Evolutionary conservation across 345 rosid species (phyloP).

Genomic region (Litchi chinensis): DNA sequence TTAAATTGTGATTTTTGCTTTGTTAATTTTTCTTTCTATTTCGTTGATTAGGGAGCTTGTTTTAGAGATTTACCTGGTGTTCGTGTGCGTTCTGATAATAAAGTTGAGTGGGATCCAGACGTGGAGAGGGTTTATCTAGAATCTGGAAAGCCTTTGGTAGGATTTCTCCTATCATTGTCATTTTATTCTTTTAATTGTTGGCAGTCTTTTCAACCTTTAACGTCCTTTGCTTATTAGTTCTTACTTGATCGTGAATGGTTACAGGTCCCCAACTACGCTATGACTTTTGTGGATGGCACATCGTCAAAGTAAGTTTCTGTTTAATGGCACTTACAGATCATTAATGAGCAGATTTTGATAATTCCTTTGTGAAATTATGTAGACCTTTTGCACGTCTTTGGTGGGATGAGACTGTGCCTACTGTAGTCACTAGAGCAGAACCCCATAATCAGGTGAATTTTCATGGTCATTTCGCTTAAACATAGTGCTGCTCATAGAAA

Average conservation of each 20-base stretch:
- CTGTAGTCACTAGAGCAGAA: conserved; percentile 75
- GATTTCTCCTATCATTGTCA: neutral
- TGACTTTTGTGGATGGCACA: conserved; percentile 26
- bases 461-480: neutral
- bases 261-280: conserved; percentile 41
- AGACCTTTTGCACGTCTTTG: conserved; percentile 84
- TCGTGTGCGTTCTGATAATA: conserved; percentile 40
- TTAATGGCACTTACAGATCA: neutral
- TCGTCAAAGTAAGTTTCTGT: conserved; percentile 39
- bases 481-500: neutral
- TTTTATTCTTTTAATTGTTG: neutral
- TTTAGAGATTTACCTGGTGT: conserved; percentile 74
- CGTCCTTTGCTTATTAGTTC: neutral
- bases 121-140: conserved; percentile 36
- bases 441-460: conserved; percentile 71
- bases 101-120: conserved; percentile 49
- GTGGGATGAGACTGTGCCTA: conserved; percentile 90
- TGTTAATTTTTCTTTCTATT: neutral
- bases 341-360: neutral
- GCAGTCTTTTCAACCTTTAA: neutral
- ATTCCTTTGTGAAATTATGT: neutral
- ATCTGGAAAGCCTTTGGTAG: conserved; percentile 58
- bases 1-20: neutral
- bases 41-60: conserved; percentile 50
- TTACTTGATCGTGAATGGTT: neutral